Percentiles rank a stretch among this genome's conserved stretches.
These are phyloP conservation scores for Cystofilobasidium capitatum DNA, from an alignment of 768 basidiomycete genomes.

Conservation along the genomic window DNA sequence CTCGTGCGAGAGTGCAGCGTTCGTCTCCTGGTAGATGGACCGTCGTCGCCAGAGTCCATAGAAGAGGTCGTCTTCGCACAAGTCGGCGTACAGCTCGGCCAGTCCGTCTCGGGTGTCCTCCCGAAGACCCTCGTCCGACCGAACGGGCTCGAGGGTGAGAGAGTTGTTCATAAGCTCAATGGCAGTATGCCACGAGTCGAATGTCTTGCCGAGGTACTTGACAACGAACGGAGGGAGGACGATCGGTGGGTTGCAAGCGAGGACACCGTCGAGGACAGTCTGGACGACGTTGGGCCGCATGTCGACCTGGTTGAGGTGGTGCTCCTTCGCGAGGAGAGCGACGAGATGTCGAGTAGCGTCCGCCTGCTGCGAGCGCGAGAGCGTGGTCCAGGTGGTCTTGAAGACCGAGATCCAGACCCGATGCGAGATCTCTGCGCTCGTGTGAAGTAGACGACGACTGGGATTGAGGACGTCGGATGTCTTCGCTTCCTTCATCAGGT, in stretches of 20 bases:
- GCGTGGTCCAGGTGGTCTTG: constrained; percentile 70
- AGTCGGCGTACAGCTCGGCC: constrained; percentile 87
- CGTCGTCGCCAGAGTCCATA: constrained; percentile 92
- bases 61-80: constrained; percentile 93
- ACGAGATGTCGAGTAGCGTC: constrained; percentile 85
- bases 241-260: constrained; percentile 77
- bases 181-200: constrained; percentile 86
- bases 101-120: constrained; percentile 83
- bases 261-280: constrained; percentile 72
- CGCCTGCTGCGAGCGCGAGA: constrained; percentile 75
- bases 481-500: constrained; percentile 12
- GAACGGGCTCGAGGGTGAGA: constrained; percentile 53
- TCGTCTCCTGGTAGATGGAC: constrained; percentile 73
- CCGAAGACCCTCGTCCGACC: constrained; percentile 69
- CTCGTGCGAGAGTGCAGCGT: constrained; percentile 66
- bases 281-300: constrained; percentile 85
- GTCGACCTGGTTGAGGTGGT: constrained; percentile 79
- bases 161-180: constrained; percentile 74
- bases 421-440: constrained; percentile 67
- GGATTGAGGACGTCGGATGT: constrained; percentile 56
- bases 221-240: constrained; percentile 85
- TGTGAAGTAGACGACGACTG: constrained; percentile 69
- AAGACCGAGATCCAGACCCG: constrained; percentile 82
- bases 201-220: constrained; percentile 93
- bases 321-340: constrained; percentile 81